Conservation (phyloP, 345 rosid species). For the Ceriops decandra region DNA sequence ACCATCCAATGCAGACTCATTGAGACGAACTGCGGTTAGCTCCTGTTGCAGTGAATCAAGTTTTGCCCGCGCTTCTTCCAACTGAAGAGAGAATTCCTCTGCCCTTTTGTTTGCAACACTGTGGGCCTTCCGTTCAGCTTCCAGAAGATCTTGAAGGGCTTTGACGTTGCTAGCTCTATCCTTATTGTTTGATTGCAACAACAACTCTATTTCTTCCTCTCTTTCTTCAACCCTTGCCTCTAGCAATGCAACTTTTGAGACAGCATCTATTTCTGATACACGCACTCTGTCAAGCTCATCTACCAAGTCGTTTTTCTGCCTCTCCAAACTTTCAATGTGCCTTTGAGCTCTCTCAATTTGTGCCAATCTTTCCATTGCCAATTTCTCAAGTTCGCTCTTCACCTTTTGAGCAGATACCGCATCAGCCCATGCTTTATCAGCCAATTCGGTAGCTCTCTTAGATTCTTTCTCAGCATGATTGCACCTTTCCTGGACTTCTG, state of each 20-base stretch:
- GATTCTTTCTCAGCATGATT: conserved; percentile 79
- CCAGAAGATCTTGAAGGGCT: conserved; percentile 75
- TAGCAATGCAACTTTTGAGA: conserved; percentile 54
- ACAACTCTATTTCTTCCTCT: conserved; percentile 88
- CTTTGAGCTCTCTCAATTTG: conserved; percentile 81
- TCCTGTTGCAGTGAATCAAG: conserved; percentile 83
- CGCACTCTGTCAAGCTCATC: conserved; percentile 60
- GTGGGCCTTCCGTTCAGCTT: conserved; percentile 79
- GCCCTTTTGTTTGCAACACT: conserved; percentile 68
- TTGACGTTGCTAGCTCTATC: conserved; percentile 80
- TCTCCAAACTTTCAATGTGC: conserved; percentile 67
- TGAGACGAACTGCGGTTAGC: conserved; percentile 68
- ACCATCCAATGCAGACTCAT: conserved; percentile 78
- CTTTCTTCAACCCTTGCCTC: conserved; percentile 93
- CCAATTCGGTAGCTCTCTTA: conserved; percentile 81
- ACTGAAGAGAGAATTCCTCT: conserved; percentile 80
- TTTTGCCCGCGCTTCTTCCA: conserved; percentile 73
- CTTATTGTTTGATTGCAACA: conserved; percentile 67
- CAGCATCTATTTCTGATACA: conserved; percentile 64
- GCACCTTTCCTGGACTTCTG: conserved; percentile 79
- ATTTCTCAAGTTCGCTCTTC: conserved; percentile 65
- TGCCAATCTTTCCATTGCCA: conserved; percentile 90
- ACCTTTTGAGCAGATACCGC: conserved; percentile 77
- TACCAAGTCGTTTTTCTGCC: conserved; percentile 60
- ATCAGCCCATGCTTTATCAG: conserved; percentile 82